Evolutionary conservation across 2,329 filamentous ascomycete species (phyloP).

Genomic region (Fusarium pseudoanthophilum): DNA sequence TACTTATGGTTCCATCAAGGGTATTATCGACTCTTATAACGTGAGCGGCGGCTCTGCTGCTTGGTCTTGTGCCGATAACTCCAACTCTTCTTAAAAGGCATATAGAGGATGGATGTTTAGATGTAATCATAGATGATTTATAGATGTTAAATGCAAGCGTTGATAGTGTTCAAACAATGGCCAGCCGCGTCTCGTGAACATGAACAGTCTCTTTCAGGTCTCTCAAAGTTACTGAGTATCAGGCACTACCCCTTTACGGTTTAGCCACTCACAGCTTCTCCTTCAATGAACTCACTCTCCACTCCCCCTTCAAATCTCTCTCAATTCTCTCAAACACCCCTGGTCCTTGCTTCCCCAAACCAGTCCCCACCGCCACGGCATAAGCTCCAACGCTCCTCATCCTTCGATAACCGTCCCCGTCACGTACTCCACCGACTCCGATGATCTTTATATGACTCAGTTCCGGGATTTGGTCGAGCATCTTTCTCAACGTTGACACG

Average conservation of each 20-base stretch:
- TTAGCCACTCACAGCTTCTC: not conserved
- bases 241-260: not conserved
- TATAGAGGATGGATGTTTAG: not conserved
- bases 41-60: slow-evolving; percentile 50
- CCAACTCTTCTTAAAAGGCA: slow-evolving; percentile 41
- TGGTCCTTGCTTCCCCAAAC: slow-evolving; percentile 71
- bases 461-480: slow-evolving; percentile 63
- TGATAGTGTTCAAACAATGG: not conserved
- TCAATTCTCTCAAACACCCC: slow-evolving; percentile 70
- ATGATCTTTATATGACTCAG: slow-evolving; percentile 71
- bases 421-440: slow-evolving; percentile 77
- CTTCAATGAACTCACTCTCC: slow-evolving; percentile 7
- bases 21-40: slow-evolving; percentile 48
- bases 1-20: slow-evolving; percentile 57
- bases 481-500: slow-evolving; percentile 70
- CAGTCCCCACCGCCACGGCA: slow-evolving; percentile 76
- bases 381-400: slow-evolving; percentile 75
- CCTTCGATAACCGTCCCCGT: slow-evolving; percentile 69
- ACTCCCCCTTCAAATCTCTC: slow-evolving; percentile 34
- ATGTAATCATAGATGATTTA: slow-evolving; percentile 4
- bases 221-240: not conserved
- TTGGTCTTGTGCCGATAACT: slow-evolving; percentile 59
- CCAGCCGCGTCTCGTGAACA: not conserved
- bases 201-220: not conserved
- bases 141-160: slow-evolving; percentile 26